These are phyloP conservation scores for Fragosphaeria purpurea DNA, from an alignment of 2,329 filamentous ascomycete species.

Conservation along the genomic window DNA sequence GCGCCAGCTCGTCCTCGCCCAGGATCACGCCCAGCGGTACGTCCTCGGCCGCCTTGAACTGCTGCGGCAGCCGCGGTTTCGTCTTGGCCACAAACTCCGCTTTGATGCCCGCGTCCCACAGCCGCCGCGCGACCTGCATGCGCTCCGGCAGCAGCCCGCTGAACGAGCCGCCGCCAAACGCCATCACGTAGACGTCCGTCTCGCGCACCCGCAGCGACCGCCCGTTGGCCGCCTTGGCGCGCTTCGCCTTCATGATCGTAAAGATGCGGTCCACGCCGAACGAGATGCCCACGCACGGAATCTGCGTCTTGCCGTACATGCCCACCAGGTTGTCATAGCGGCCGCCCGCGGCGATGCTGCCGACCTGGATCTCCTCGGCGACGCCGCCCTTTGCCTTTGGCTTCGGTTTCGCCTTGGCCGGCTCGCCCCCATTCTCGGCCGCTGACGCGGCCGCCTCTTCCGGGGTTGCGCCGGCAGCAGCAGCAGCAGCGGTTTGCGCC, in stretches of 20 bases:
- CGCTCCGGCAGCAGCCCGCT: constrained; percentile 77
- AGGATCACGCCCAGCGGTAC: constrained; percentile 83
- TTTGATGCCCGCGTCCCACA: constrained; percentile 86
- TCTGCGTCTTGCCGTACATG: constrained; percentile 83
- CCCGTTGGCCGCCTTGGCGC: constrained; percentile 31
- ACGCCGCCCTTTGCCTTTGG: background rate
- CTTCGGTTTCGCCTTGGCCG: constrained; percentile 13
- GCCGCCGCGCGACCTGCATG: constrained; percentile 62
- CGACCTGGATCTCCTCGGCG: constrained; percentile 42
- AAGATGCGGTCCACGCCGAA: constrained; percentile 96
- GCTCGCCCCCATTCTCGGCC: background rate
- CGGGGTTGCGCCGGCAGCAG: constrained; percentile 23
- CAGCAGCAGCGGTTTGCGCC: constrained; percentile 21
- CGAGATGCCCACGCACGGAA: constrained; percentile 85
- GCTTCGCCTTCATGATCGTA: constrained; percentile 73
- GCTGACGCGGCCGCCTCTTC: background rate
- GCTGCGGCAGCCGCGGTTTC: constrained; percentile 77
- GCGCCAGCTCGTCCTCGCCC: constrained; percentile 78
- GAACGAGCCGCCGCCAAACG: constrained; percentile 61
- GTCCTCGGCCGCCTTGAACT: constrained; percentile 88
- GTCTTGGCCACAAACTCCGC: constrained; percentile 84
- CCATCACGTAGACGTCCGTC: constrained; percentile 91
- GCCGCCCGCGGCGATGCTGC: constrained; percentile 80
- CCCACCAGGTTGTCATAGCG: constrained; percentile 88
- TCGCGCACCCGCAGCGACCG: constrained; percentile 52